Base-by-base conservation (phyloP, 768 basidiomycete species). In the Termitomyces sp. region DNA sequence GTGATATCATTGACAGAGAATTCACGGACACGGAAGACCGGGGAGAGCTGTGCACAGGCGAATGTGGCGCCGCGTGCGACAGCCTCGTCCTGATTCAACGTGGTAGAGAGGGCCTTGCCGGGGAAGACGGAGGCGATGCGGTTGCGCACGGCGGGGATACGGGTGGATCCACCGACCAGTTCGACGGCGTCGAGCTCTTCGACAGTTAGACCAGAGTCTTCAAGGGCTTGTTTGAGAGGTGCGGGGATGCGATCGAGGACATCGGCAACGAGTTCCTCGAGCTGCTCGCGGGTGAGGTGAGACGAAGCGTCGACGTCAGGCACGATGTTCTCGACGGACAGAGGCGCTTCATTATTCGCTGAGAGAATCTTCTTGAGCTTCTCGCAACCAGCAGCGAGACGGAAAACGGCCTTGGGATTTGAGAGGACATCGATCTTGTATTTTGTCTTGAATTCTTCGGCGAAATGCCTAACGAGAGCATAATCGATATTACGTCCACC, bases 61-160 rank as follows among this genome's bases (percentile, higher is more conserved):
- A 99, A 97, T 55, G 97, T 98, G 52, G 94, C 91, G 43, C 96
- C 97, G 46, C 96, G 92, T 9, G 93, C 94, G 65, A 94, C 81
- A 59, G 97, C 95, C 77, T 98, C 97, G 64, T 98, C 97, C 76
- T 95, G 93, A 80, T 98, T 99, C 69, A 96, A 86, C 33, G 97
- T 98, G 64, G 88, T 88, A 18, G 84, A 90, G 63, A 98, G 87
- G n/a, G 74, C 57, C 74, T 94, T 94, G 54, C 89, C 90, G 38
- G 78, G 76, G 75, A 97, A 94, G 61, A 85, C 88, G 33, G 82
- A 78, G 67, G 90, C 86, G 74, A 99, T 95, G 70, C 87, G 83
- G 38, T 83, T 77, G 69, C 95, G 93, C 68, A 98, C 89, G 32
- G 95, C 86, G 24, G 96, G 96, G 55, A 98, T 80, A 74, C 95